Conservation (phyloP, 1,284 basidiomycete species). For the Cystobasidiaceae sp. region DNA sequence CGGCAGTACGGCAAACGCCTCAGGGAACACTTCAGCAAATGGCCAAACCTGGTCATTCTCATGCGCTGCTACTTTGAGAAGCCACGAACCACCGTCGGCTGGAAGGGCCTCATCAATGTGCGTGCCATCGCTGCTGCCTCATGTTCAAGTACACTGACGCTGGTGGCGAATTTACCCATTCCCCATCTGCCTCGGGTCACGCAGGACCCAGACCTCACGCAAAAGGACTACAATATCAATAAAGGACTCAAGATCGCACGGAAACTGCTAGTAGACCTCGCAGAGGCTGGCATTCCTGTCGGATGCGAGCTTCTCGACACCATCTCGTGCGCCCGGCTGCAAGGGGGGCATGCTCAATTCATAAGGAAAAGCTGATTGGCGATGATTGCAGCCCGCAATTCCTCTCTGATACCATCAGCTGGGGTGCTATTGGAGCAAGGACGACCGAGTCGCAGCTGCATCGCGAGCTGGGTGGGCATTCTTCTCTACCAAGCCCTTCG, state of each 20-base stretch:
- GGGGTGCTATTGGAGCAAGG: slow-evolving; percentile 96
- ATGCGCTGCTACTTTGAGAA: slow-evolving; percentile 88
- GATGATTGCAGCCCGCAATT: slow-evolving; percentile 50
- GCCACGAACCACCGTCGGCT: slow-evolving; percentile 43
- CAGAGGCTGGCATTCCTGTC: slow-evolving; percentile 80
- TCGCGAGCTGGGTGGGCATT: slow-evolving; percentile 43
- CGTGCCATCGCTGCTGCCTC: background rate
- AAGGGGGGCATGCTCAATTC: background rate
- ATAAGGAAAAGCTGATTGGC: background rate
- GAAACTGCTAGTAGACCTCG: slow-evolving; percentile 82
- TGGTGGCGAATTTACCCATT: too few relatives aligned
- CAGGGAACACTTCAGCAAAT: slow-evolving; percentile 58
- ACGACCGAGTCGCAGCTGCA: slow-evolving; percentile 61
- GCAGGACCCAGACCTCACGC: slow-evolving; percentile 23
- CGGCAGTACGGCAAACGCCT: slow-evolving; percentile 80
- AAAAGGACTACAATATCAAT: slow-evolving; percentile 87
- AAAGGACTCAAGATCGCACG: slow-evolving; percentile 74
- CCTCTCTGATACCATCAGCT: slow-evolving; percentile 68
- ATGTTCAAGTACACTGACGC: background rate
- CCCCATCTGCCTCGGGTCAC: background rate
- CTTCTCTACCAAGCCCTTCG: too few relatives aligned
- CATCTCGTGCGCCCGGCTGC: slow-evolving; percentile 42
- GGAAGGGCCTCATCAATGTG: slow-evolving; percentile 33
- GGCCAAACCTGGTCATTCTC: slow-evolving; percentile 75
- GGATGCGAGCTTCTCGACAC: slow-evolving; percentile 84